Conservation (phyloP, 140 eudicot genomes). For the Oenanthe javanica region DNA sequence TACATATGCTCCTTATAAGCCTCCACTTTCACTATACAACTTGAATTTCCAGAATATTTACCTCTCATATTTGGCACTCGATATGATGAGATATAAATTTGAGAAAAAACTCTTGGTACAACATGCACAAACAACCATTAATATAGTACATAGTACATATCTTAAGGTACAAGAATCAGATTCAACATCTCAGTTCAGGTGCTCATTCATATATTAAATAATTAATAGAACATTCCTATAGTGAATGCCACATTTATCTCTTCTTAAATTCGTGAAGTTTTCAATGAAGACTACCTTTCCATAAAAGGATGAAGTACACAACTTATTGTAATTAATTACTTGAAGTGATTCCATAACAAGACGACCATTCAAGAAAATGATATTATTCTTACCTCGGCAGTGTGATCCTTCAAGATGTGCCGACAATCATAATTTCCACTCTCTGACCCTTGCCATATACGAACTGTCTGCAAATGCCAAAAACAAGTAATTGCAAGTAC, state of each 20-base stretch:
- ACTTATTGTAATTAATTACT: background rate
- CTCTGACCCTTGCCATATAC: conserved; percentile 88
- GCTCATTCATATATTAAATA: background rate
- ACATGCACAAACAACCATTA: background rate
- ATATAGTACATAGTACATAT: background rate
- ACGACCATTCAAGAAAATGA: background rate
- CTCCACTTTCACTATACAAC: background rate
- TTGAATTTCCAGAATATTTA: background rate
- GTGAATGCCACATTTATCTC: background rate
- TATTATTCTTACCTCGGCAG: conserved; percentile 60
- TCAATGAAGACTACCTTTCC: background rate
- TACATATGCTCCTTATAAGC: background rate
- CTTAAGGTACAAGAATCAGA: background rate
- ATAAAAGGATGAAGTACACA: background rate
- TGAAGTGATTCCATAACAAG: background rate
- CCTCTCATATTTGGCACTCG: background rate
- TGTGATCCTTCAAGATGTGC: conserved; percentile 79
- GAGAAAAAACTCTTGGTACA: background rate
- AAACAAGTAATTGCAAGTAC: background rate
- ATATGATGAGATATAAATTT: background rate
- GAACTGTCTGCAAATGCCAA: conserved; percentile 68
- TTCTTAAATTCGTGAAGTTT: background rate
- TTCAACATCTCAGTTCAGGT: background rate
- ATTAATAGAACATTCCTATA: background rate
- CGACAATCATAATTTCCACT: conserved; percentile 73